Conservation (phyloP, 2,329 filamentous ascomycete species). For the Boeremia exigua region DNA sequence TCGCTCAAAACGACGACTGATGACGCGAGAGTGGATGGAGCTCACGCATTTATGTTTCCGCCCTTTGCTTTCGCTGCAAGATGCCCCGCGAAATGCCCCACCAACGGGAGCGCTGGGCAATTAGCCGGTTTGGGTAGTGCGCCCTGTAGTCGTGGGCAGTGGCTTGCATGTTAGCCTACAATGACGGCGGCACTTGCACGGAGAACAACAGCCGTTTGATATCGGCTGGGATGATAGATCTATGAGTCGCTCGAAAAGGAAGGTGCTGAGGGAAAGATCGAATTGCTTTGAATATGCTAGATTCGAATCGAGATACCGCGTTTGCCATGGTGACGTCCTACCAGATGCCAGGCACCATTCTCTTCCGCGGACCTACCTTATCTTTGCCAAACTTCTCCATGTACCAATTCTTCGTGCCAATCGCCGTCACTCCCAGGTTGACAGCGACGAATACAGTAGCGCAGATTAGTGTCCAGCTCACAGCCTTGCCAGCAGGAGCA, state of each 20-base stretch:
- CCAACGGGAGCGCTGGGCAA: constrained; percentile 4
- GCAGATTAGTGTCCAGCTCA: constrained; percentile 77
- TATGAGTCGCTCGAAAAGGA: constrained; percentile 1
- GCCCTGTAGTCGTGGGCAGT: neutral
- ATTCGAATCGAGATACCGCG: constrained; percentile 4
- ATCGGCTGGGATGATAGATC: neutral
- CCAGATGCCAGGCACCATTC: constrained; percentile 45
- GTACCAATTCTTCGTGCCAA: constrained; percentile 71
- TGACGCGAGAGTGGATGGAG: constrained; percentile 14
- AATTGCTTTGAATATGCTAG: constrained; percentile 6
- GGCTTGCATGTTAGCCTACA: constrained; percentile 7
- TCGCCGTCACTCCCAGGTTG: constrained; percentile 83
- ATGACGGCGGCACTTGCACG: neutral
- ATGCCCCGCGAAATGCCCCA: constrained; percentile 14
- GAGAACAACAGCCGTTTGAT: neutral
- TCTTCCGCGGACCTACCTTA: constrained; percentile 36
- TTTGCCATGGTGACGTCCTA: constrained; percentile 19
- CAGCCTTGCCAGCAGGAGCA: constrained; percentile 68
- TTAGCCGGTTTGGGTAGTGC: constrained; percentile 10
- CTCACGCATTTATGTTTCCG: constrained; percentile 13
- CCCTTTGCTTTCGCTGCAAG: constrained; percentile 11
- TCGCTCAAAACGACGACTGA: neutral
- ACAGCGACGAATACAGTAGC: constrained; percentile 74
- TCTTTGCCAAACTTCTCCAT: constrained; percentile 38
- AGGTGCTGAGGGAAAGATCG: neutral